These are phyloP conservation scores for Ustilago curta DNA, from an alignment of 1,284 basidiomycete species.

Conservation along the genomic window DNA sequence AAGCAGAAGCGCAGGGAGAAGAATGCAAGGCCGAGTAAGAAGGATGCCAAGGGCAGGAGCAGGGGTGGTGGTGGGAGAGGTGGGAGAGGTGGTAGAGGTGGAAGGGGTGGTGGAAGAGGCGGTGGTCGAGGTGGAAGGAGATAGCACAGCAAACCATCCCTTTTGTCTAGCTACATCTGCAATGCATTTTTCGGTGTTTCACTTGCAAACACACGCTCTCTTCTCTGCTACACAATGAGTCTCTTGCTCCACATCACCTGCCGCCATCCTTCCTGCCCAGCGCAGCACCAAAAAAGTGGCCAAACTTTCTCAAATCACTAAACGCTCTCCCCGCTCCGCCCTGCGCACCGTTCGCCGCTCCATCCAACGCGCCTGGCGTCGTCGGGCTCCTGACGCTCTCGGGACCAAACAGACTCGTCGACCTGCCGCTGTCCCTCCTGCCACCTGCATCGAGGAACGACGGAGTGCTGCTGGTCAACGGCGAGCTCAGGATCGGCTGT, in stretches of 20 bases:
- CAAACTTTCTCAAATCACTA: conserved; percentile 62
- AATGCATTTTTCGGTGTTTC: neutral
- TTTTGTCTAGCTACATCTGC: neutral
- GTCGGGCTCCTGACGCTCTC: conserved; percentile 20
- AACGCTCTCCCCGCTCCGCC: conserved; percentile 46
- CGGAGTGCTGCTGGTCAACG: conserved; percentile 38
- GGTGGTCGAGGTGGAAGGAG: conserved; percentile 24
- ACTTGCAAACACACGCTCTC: neutral
- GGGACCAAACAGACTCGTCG: conserved; percentile 28
- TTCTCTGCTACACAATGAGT: neutral
- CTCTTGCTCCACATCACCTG: neutral
- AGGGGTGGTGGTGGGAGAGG: conserved; percentile 24
- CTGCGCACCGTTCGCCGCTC: conserved; percentile 13
- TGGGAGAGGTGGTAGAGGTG: conserved; percentile 7
- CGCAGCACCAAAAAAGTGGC: conserved; percentile 62
- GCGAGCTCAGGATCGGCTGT: conserved; percentile 29
- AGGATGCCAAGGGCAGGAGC: conserved; percentile 19
- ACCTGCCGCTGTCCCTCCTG: conserved; percentile 27
- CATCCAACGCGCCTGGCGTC: conserved; percentile 16
- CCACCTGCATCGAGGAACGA: conserved; percentile 38
- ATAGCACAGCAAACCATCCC: neutral
- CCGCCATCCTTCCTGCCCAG: conserved; percentile 51
- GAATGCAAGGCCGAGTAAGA: conserved; percentile 61
- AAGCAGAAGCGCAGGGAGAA: conserved; percentile 60
- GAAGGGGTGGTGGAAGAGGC: conserved; percentile 9